phyloP scores from a whole-genome alignment of 805 yeast genomes.

The Candida vaughaniae region DNA sequence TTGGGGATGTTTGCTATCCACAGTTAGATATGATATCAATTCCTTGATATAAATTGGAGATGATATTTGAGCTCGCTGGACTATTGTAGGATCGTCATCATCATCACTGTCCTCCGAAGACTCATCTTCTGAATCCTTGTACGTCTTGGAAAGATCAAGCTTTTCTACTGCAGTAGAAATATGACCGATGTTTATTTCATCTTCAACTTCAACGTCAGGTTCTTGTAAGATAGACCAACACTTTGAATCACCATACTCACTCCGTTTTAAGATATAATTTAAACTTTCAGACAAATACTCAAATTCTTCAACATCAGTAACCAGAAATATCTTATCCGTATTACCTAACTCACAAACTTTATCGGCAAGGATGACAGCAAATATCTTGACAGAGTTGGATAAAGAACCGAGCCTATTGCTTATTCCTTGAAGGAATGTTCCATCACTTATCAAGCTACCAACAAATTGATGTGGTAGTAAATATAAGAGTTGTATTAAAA shows the following conservation, averaged over 20 bases:
- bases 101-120: constrained; percentile 39
- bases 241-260: background rate
- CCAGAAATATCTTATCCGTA: constrained; percentile 29
- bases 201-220: constrained; percentile 4
- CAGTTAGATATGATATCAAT: constrained; percentile 53
- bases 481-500: constrained; percentile 35
- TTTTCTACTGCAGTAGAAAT: background rate
- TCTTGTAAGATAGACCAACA: constrained; percentile 8
- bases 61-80: constrained; percentile 32
- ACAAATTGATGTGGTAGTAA: background rate
- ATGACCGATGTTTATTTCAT: background rate
- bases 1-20: constrained; percentile 42
- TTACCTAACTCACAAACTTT: constrained; percentile 34
- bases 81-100: constrained; percentile 50
- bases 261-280: background rate
- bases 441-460: background rate
- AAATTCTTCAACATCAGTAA: constrained; percentile 9
- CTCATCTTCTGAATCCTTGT: constrained; percentile 18
- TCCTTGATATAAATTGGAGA: constrained; percentile 74
- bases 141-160: constrained; percentile 5
- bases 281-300: constrained; percentile 3
- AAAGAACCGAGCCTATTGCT: constrained; percentile 54
- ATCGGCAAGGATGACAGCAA: constrained; percentile 63
- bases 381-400: constrained; percentile 41
- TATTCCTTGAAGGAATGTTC: constrained; percentile 49